Evolutionary conservation across 768 basidiomycete species (phyloP).

Genomic region (Mycena maculata): DNA sequence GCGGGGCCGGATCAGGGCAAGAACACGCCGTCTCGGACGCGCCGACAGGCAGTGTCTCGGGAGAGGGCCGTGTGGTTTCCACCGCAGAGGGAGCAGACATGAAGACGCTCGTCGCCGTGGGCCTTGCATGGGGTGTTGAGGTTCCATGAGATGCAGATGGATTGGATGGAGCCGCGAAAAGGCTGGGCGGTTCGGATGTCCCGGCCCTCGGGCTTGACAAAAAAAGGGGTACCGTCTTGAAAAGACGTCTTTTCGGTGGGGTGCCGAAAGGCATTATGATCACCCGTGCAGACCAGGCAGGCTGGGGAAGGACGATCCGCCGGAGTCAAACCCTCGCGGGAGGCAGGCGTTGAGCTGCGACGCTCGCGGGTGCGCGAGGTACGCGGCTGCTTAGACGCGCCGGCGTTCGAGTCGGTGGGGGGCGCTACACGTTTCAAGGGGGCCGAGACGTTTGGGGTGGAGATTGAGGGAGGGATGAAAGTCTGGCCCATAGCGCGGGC

Average conservation of each 20-base stretch:
- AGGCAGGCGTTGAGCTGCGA: no score
- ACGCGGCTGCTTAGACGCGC: not conserved
- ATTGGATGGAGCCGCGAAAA: conserved; percentile 2
- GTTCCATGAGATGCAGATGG: conserved; percentile 32
- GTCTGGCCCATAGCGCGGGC: not conserved
- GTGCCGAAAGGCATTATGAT: conserved; percentile 8
- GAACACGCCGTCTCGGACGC: conserved; percentile 15
- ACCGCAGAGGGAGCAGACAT: conserved; percentile 37
- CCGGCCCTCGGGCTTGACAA: not conserved
- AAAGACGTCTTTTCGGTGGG: not conserved
- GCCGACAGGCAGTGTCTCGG: conserved; percentile 8
- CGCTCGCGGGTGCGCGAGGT: no score
- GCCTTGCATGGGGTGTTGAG: conserved; percentile 4
- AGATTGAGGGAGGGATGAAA: not conserved
- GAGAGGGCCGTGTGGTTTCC: conserved; percentile 33
- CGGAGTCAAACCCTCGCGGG: not conserved
- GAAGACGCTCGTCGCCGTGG: conserved; percentile 18
- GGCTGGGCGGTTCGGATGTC: conserved; percentile 1
- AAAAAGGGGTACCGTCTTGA: conserved; percentile 18
- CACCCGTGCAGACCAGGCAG: conserved; percentile 28
- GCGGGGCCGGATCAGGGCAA: conserved; percentile 1
- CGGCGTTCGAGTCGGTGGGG: not conserved
- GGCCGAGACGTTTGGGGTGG: not conserved
- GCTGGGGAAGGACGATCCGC: conserved; percentile 3
- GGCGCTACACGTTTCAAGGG: not conserved